A percentile compares a stretch with the other conserved stretches of the same genome.
These are phyloP conservation scores for Chiua sp. DNA, from an alignment of 1,284 basidiomycete species.

Conservation along the genomic window DNA sequence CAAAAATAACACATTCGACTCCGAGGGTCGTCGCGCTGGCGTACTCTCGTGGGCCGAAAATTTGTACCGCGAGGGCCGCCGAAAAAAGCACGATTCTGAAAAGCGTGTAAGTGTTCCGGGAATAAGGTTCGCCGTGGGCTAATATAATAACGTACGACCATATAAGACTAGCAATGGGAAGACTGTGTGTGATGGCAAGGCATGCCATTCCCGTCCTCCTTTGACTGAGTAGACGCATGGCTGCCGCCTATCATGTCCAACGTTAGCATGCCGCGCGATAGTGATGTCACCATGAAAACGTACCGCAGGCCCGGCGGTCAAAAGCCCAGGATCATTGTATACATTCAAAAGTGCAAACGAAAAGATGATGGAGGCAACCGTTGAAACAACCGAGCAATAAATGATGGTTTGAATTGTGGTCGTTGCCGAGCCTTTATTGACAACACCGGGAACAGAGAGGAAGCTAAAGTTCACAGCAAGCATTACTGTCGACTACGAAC, in stretches of 20 bases:
- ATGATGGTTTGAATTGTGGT: slow-evolving; percentile 13
- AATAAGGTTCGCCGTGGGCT: not conserved
- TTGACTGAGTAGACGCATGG: slow-evolving; percentile 12
- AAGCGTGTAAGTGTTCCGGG: not conserved
- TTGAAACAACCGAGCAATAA: slow-evolving; percentile 17
- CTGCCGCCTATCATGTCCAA: slow-evolving; percentile 2
- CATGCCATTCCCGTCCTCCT: slow-evolving; percentile 15
- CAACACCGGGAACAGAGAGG: slow-evolving; percentile 19
- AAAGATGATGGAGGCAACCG: slow-evolving; percentile 22
- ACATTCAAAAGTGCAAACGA: slow-evolving; percentile 23
- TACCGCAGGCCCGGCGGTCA: slow-evolving; percentile 12
- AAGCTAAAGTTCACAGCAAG: slow-evolving; percentile 25
- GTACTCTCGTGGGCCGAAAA: slow-evolving; percentile 5
- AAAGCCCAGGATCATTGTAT: slow-evolving; percentile 18
- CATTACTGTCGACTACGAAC: slow-evolving; percentile 29
- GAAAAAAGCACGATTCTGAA: slow-evolving; percentile 18
- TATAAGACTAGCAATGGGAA: slow-evolving; percentile 21
- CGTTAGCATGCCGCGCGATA: not conserved
- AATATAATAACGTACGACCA: slow-evolving; percentile 15
- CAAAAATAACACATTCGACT: slow-evolving; percentile 14
- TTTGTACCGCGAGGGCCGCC: slow-evolving; percentile 13
- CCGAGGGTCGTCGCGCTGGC: slow-evolving; percentile 3
- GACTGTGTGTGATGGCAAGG: slow-evolving; percentile 21
- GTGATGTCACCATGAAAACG: not conserved
- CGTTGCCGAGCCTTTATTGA: not conserved